These are phyloP conservation scores for Ceraceosorus guamensis DNA, from an alignment of 1,284 basidiomycete genomes.

Conservation along the genomic window DNA sequence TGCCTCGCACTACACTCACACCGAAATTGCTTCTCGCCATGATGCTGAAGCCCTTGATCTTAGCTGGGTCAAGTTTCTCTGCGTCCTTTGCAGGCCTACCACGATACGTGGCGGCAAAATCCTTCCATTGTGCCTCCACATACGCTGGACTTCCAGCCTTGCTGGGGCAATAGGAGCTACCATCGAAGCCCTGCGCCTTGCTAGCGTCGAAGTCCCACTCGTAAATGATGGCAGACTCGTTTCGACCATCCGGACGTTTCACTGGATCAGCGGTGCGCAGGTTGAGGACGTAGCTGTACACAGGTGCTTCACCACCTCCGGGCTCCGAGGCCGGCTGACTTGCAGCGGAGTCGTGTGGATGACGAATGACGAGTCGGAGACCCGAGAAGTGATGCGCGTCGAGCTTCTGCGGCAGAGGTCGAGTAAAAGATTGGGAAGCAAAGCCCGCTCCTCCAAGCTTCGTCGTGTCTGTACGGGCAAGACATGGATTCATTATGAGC, in stretches of 20 bases:
- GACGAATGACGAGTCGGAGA: slow-evolving; percentile 19
- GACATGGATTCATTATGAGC: not conserved
- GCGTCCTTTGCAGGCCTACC: slow-evolving; percentile 44
- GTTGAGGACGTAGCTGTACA: slow-evolving; percentile 48
- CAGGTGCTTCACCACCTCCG: slow-evolving; percentile 22
- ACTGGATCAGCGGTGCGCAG: slow-evolving; percentile 49
- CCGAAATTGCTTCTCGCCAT: slow-evolving; percentile 37
- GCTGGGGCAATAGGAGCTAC: not conserved
- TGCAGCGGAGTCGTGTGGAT: not conserved
- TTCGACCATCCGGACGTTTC: slow-evolving; percentile 46
- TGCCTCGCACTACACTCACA: slow-evolving; percentile 1
- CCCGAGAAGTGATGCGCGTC: slow-evolving; percentile 14
- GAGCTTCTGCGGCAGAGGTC: slow-evolving; percentile 16
- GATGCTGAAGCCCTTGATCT: slow-evolving; percentile 32
- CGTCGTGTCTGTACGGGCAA: slow-evolving; percentile 40
- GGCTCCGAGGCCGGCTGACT: not conserved
- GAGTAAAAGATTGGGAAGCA: slow-evolving; percentile 51
- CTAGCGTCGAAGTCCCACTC: slow-evolving; percentile 48
- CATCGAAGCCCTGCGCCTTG: not conserved
- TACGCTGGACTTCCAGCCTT: not conserved
- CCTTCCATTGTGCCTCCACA: slow-evolving; percentile 46
- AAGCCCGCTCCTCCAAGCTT: slow-evolving; percentile 55
- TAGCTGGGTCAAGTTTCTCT: slow-evolving; percentile 15
- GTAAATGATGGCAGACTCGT: slow-evolving; percentile 50
- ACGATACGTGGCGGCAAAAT: slow-evolving; percentile 51